Evolutionary conservation across 139 green algal genomes (phyloP), one percentile per base, ranked within the genome.

Genomic region (Eudorina sp.): DNA sequence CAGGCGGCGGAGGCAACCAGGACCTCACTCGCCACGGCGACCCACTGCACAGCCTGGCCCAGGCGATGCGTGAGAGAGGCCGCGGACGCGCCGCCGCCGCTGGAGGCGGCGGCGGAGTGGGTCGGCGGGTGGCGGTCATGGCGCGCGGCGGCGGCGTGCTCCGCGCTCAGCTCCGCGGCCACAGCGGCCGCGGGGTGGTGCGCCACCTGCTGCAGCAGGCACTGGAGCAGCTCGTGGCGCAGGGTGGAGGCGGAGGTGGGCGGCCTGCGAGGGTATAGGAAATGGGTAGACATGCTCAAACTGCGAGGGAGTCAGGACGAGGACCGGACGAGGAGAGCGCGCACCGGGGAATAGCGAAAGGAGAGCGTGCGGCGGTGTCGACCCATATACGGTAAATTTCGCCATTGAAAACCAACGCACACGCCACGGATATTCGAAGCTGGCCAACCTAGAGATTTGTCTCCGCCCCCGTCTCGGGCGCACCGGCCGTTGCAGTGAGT

Each of bases 1-100:
- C 95, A 97, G 0, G 89, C 89, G 38, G 80, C 31, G 23, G 84
- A 85, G 25, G 79, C 90, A 64, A 93, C 79, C 36, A 97, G 92
- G 23, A 94, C 91, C 7, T 93, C 89, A 31, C 93, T 92, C 27
- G 90, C 83, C 19, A 86, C 85, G 43, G 86, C 92, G 48, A 96
- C 76, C 94, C 95, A 97, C 18, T 72, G 70, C 13, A 84, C 70
- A 27, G 78, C 40, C 13, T 40, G 11, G 19, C 14, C 14, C 31
- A 79, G 48, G 36, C 75, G 75, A n/a, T 21, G 62, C 11, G 74
- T 7, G 5, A 38, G 51, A 2, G 31, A 36, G 75, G 73, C 18
- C 27, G 29, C 7, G 40, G 60, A 13, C 18, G 36, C 40, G 38
- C 25, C 8, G 83, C 16, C 58, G 41, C 73, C 40, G 31, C 75